Evolutionary conservation across 2,329 filamentous ascomycete genomes (phyloP), one percentile per base, ranked within the genome.

Genomic region (Rhinocladiella similis): DNA sequence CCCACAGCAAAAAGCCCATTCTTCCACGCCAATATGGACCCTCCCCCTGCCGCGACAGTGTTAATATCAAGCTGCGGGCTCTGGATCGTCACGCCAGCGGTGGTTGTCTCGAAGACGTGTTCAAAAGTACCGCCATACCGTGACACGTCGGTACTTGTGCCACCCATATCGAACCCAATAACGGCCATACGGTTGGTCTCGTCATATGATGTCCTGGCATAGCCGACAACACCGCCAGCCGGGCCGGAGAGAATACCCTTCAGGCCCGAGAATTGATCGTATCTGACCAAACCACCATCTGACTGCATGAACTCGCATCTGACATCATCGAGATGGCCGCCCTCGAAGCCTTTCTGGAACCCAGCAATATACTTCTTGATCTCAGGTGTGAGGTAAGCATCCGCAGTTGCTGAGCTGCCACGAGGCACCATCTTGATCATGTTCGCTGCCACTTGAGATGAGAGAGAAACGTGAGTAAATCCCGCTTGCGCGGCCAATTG

Each of bases 261-360:
- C 3, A 96, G 75, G 0, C 92, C 92, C 0, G 89, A 92, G 68
- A 96, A 41, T 65, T 76, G 63, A 33, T 66, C 62, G 5, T 73
- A 67, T 49, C 72, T 69, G 4, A 84, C 81, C 2, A 86, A 70
- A 2, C 82, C 83, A 25, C 90, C 90, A 62, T 94, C 90, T 9
- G 88, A 91, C 71, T 96, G 91, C 91, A 96, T 96, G 65, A 97
- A 96, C 69, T 96, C 91, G 73, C 90, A 96, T 57, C 91, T 80
- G 63, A 79, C 86, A 0, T 90, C 89, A 5, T 89, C 90, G 47
- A 84, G 83, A 22, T 82, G 95, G 3, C 90, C 90, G 41, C 81
- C 78, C 27, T 70, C 72, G 39, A 75, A 73, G 3, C 70, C 72
- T 58, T 72, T 68, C 3, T 42, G 5, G n/a, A 56, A 22, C 2